Base-by-base conservation (phyloP, 2,329 filamentous ascomycete species). In the Chaetomiaceae sp. region DNA sequence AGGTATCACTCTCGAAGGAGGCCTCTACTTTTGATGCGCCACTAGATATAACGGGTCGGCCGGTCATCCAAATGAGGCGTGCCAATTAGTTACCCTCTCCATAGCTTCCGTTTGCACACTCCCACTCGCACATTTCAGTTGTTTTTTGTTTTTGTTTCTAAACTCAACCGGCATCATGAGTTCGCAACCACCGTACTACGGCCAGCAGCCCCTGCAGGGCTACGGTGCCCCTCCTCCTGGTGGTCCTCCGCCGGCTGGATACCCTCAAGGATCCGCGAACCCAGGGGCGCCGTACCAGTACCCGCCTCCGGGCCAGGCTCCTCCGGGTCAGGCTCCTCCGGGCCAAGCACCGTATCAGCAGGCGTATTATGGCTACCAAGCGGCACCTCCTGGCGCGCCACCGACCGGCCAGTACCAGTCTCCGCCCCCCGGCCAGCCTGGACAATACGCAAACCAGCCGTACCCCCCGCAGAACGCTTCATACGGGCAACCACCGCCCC, bases 351-450 rank as follows among this genome's bases (percentile, higher is more conserved):
- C 34, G 9, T 30, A 44, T 9, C 68, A 71, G 5, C 64, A 65
- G 1, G 67, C 65, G 6, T 67, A 68, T 25, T 67, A 68, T 23
- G 53, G 53, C 6, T 76, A 75, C 46, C 72, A 71, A 23, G 68
- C 71, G 18, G 72, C 74, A 20, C 68, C 74, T 34, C 66, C 66
- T 33, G 61, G 63, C 21, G 65, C 64, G 21, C 67, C 30, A 18
- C 32, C 44, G 21, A 33, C 32, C 36, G 36, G 46, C 16, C 46
- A 48, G 27, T 48, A 48, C 10, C 46, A 48, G 27, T 14, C 34
- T 21, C 34, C 34, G 11, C 45, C 37, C n/a, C 18, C 18, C 3
- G 43, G 43, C 14, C 43, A 36, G 21, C 34, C 45, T 10, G 45
- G 34, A 7, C 45, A 25, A 14, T 48, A 48, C 20, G 46, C 36